A percentile compares a stretch with the other conserved stretches of the same genome.
These are phyloP conservation scores for Fusarium verticillioides DNA, from an alignment of 2,329 filamentous ascomycete species.

Conservation along the genomic window DNA sequence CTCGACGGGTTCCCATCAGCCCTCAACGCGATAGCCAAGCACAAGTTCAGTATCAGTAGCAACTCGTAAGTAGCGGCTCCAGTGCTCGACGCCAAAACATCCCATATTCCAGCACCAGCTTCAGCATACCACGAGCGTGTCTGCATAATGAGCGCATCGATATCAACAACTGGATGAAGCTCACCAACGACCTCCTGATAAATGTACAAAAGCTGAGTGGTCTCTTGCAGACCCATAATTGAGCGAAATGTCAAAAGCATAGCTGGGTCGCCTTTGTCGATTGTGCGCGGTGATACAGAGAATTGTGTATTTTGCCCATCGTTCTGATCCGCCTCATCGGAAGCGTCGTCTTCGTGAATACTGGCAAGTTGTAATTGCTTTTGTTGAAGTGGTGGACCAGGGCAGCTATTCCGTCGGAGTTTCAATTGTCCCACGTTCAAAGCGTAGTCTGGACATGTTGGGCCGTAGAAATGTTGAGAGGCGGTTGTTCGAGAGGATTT, in stretches of 20 bases:
- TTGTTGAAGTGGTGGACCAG: slow-evolving; percentile 8
- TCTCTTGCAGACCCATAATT: slow-evolving; percentile 10
- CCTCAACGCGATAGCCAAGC: slow-evolving; percentile 14
- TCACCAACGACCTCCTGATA: slow-evolving; percentile 28
- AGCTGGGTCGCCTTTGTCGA: slow-evolving; percentile 17
- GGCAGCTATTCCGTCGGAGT: slow-evolving; percentile 12
- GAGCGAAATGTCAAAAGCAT: slow-evolving; percentile 27
- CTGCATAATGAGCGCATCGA: slow-evolving; percentile 10
- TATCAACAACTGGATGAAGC: slow-evolving; percentile 25
- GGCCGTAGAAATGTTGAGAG: slow-evolving; percentile 38
- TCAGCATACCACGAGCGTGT: slow-evolving; percentile 21
- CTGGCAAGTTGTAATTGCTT: slow-evolving; percentile 26
- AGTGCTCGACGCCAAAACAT: slow-evolving; percentile 14
- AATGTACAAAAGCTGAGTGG: slow-evolving; percentile 12
- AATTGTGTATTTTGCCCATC: background rate
- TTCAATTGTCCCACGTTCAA: slow-evolving; percentile 41
- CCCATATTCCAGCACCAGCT: slow-evolving; percentile 16
- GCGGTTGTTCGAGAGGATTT: background rate
- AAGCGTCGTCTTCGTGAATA: slow-evolving; percentile 22
- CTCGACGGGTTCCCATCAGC: slow-evolving; percentile 7
- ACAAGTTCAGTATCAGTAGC: slow-evolving; percentile 18
- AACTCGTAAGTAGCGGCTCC: slow-evolving; percentile 10
- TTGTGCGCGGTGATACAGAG: background rate
- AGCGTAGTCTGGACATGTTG: slow-evolving; percentile 45
- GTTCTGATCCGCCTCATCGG: background rate